phyloP scores from a whole-genome alignment of 805 yeast species.

The Pichia nanzhaoensis region DNA sequence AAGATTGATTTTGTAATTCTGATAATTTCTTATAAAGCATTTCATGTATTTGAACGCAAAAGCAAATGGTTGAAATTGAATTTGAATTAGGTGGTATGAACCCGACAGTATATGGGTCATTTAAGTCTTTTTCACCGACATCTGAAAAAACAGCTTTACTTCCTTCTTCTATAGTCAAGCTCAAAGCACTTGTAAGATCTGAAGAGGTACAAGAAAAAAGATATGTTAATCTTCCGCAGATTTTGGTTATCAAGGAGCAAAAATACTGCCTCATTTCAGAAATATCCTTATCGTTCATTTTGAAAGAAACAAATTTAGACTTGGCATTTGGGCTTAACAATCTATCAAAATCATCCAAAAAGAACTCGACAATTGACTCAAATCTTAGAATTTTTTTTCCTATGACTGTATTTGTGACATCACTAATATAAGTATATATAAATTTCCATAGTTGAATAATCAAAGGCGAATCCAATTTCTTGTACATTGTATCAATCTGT shows the following conservation, averaged over 20 bases:
- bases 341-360: constrained; percentile 37
- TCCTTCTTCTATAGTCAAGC: constrained; percentile 4
- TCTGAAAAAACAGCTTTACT: constrained; percentile 6
- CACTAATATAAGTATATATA: constrained; percentile 34
- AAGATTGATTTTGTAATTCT: constrained; percentile 39
- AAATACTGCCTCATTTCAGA: constrained; percentile 31
- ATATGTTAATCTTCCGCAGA: constrained; percentile 24
- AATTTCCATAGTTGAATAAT: constrained; percentile 57
- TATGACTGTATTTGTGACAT: constrained; percentile 28
- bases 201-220: constrained; percentile 32
- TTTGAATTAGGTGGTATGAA: constrained; percentile 62
- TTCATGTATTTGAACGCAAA: constrained; percentile 40
- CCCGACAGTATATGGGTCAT: constrained; percentile 32
- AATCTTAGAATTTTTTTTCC: constrained; percentile 39
- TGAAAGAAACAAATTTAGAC: constrained; percentile 17
- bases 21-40: constrained; percentile 30
- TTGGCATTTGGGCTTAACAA: constrained; percentile 22
- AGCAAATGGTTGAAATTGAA: constrained; percentile 51
- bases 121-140: constrained; percentile 9
- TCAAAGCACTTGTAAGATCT: constrained; percentile 29
- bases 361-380: constrained; percentile 49
- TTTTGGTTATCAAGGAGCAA: constrained; percentile 21
- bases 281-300: constrained; percentile 39
- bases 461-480: constrained; percentile 42
- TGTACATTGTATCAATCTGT: constrained; percentile 26